These are phyloP conservation scores for Eragrostis curvula DNA, from an alignment of 176 grass and related monocot species.

Conservation along the genomic window DNA sequence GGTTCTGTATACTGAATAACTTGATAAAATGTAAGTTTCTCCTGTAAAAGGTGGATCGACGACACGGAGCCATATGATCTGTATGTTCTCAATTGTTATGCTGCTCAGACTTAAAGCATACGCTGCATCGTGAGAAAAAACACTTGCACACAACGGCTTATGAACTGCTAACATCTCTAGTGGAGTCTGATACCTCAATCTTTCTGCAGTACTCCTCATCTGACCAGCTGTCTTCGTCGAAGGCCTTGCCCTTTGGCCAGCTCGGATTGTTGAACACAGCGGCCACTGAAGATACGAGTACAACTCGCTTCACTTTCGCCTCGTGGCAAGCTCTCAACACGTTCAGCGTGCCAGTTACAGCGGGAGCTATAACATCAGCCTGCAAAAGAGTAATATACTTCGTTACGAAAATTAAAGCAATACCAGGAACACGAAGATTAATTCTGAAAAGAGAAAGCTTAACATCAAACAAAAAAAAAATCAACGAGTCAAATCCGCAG, in stretches of 20 bases:
- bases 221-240: conserved; percentile 76
- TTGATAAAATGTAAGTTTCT: too few species aligned
- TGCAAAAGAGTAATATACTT: conserved; percentile 21
- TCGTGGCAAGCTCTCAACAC: conserved; percentile 73
- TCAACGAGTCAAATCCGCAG: background rate
- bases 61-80: too few species aligned
- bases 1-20: too few species aligned
- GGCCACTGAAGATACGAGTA: conserved; percentile 63
- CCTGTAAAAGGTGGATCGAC: too few species aligned
- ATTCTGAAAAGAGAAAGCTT: too few species aligned
- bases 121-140: too few species aligned
- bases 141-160: too few species aligned
- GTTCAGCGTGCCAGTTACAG: conserved; percentile 66
- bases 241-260: conserved; percentile 61
- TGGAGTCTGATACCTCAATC: conserved; percentile 47
- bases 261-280: conserved; percentile 51
- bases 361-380: conserved; percentile 65
- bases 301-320: conserved; percentile 69
- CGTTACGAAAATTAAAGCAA: background rate
- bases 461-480: background rate
- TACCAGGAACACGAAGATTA: background rate
- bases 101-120: too few species aligned
- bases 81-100: too few species aligned
- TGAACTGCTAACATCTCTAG: too few species aligned
- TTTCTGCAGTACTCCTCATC: conserved; percentile 71